Base-by-base conservation (phyloP, 768 basidiomycete species). In the Suillus luteus region DNA sequence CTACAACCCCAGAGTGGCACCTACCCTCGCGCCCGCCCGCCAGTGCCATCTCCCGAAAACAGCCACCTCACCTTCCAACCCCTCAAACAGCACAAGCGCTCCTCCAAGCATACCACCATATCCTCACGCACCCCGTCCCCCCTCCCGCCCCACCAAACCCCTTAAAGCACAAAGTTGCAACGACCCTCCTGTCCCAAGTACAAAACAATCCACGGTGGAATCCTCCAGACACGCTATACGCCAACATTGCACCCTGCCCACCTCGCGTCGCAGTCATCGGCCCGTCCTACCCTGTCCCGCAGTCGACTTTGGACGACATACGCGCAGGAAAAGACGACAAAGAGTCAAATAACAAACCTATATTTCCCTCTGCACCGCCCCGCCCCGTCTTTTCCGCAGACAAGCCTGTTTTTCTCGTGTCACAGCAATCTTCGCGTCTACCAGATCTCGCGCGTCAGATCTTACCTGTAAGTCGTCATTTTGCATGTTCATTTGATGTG, bases 111-210 rank as follows among this genome's bases (percentile, higher is more conserved):
- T 92, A 91, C 70, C 92, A 91, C 66, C 87, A 92, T 67, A 88
- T 92, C 64, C 82, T 92, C 58, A 91, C 88, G 0, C 86, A 92
- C 67, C 88, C 89, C 1, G 83, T 87, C 0, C 77, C 85, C 0
- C 72, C 81, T 60, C 77, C 80, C 0, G 78, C 79, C 6, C 68
- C 83, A 11, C 76, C 85, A 3, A 90, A 85, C 60, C 86, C 87
- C 37, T 76, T 85, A 5, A 83, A 89, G 51, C 91, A 93, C 76
- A 87, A 86, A 70, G 86, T 92, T n/a, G 87, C 89, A 5, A 86
- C 92, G 83, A 81, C 87, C 0, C 77, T 93, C 10, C 80, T 92
- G 41, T 72, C 80, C 0, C 83, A 88, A 60, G 77, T 84, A 3
- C 85, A 91, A 71, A 73, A 76, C 24, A 76, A 77, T 27, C 77